Percentiles rank a stretch among this genome's conserved stretches.
Conservation (phyloP, 129 eudicot species). For the Saposhnikovia divaricata region DNA sequence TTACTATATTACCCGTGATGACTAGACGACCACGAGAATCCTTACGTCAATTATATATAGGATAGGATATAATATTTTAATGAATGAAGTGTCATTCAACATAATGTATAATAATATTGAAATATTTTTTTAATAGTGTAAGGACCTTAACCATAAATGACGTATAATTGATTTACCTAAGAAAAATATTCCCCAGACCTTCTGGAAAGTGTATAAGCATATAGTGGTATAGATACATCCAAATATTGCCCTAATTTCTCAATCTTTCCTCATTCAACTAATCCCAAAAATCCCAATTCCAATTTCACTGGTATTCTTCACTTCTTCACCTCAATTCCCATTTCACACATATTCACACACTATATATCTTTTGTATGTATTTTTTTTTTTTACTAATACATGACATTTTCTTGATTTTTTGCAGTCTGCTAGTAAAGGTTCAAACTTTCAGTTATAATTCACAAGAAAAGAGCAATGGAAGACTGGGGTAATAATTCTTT, state of each 20-base stretch:
- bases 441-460: not conserved
- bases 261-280: not conserved
- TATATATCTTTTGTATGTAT: not conserved
- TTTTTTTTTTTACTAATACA: not conserved
- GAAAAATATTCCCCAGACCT: no score
- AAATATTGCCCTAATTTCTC: not conserved
- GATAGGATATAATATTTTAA: no score
- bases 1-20: no score
- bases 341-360: not conserved
- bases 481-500: constrained; percentile 53
- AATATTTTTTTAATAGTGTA: no score
- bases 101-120: no score
- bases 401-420: not conserved
- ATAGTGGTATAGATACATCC: not conserved
- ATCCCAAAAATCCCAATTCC: not conserved
- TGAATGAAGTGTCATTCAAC: no score
- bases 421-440: not conserved
- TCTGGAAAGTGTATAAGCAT: not conserved
- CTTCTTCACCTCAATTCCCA: not conserved
- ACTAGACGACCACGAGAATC: no score
- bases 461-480: constrained; percentile 30
- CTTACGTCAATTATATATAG: no score
- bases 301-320: not conserved
- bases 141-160: no score
- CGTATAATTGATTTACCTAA: no score